These are phyloP conservation scores for Cryphonectria radicalis DNA, from an alignment of 2,329 filamentous ascomycete genomes.

Conservation along the genomic window DNA sequence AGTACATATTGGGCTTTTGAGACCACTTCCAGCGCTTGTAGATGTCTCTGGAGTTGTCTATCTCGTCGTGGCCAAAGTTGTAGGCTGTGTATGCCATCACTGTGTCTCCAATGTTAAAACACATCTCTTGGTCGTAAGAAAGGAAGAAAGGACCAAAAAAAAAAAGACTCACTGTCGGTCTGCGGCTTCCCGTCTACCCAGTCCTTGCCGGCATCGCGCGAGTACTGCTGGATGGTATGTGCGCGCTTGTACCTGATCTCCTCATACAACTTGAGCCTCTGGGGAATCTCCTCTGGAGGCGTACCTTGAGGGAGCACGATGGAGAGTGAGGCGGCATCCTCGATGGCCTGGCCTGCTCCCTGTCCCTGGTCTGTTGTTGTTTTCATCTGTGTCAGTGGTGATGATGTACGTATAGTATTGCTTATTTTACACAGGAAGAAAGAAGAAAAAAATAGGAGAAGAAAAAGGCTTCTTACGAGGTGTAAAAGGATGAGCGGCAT, in stretches of 20 bases:
- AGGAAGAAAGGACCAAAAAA: slow-evolving; percentile 38
- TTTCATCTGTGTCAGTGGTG: background rate
- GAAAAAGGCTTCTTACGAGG: slow-evolving; percentile 48
- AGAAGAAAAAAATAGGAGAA: slow-evolving; percentile 3
- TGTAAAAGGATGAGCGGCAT: slow-evolving; percentile 71
- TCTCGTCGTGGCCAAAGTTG: slow-evolving; percentile 64
- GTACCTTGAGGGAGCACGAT: slow-evolving; percentile 58
- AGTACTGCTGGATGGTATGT: slow-evolving; percentile 60
- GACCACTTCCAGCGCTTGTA: slow-evolving; percentile 55
- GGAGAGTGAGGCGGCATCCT: slow-evolving; percentile 65
- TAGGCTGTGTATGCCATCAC: slow-evolving; percentile 50
- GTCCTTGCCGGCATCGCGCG: slow-evolving; percentile 57
- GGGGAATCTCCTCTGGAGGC: slow-evolving; percentile 49
- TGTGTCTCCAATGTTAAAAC: slow-evolving; percentile 33
- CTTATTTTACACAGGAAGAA: too few relatives aligned
- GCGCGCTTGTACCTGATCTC: slow-evolving; percentile 61
- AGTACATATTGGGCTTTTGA: slow-evolving; percentile 43
- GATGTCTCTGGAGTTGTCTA: slow-evolving; percentile 54
- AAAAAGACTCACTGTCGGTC: slow-evolving; percentile 47
- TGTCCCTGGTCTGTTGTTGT: slow-evolving; percentile 53
- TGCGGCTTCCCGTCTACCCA: slow-evolving; percentile 41
- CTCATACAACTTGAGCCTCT: slow-evolving; percentile 63
- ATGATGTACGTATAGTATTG: background rate
- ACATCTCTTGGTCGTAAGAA: background rate
- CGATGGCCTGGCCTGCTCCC: slow-evolving; percentile 67